Evolutionary conservation across 495 filamentous ascomycete species (phyloP).

Genomic region (Penicillium pancosmium): DNA sequence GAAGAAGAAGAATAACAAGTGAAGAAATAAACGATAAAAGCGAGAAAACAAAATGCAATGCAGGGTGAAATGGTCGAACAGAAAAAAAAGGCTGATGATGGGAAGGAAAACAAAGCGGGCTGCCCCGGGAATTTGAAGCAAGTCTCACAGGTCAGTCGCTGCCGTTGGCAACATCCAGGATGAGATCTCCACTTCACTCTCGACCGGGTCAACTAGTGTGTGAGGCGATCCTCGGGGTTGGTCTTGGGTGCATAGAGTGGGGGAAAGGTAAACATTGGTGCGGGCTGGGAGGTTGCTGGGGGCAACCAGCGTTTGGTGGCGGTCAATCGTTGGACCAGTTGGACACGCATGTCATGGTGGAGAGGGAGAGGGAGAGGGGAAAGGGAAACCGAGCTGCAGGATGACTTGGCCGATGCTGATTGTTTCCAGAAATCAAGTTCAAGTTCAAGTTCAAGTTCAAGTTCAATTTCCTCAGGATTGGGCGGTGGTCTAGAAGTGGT

Average conservation of each 20-base stretch:
- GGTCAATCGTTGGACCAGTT: constrained; percentile 20
- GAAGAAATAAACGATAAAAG: constrained; percentile 11
- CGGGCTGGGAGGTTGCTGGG: constrained; percentile 39
- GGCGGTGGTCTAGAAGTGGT: not conserved
- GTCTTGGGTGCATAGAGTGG: constrained; percentile 17
- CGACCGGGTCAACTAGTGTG: constrained; percentile 24
- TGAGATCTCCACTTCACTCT: constrained; percentile 28
- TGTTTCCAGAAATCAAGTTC: not conserved
- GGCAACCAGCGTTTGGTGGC: constrained; percentile 38
- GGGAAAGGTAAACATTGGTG: constrained; percentile 45
- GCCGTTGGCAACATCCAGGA: constrained; percentile 36
- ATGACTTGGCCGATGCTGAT: not conserved
- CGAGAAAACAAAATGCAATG: constrained; percentile 26
- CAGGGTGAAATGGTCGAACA: constrained; percentile 20
- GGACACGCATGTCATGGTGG: constrained; percentile 12
- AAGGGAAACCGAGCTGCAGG: not conserved
- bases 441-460: not conserved
- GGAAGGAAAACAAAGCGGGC: constrained; percentile 28
- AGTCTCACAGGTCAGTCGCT: constrained; percentile 16
- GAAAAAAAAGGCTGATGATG: constrained; percentile 24
- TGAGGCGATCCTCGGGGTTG: constrained; percentile 33
- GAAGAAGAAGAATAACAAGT: not conserved
- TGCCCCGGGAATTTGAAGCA: constrained; percentile 37
- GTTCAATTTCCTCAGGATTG: too few species aligned
- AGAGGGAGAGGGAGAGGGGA: not conserved